These are phyloP conservation scores for Nelumbo lutea DNA, from an alignment of 164 flowering plant genomes.

Conservation along the genomic window DNA sequence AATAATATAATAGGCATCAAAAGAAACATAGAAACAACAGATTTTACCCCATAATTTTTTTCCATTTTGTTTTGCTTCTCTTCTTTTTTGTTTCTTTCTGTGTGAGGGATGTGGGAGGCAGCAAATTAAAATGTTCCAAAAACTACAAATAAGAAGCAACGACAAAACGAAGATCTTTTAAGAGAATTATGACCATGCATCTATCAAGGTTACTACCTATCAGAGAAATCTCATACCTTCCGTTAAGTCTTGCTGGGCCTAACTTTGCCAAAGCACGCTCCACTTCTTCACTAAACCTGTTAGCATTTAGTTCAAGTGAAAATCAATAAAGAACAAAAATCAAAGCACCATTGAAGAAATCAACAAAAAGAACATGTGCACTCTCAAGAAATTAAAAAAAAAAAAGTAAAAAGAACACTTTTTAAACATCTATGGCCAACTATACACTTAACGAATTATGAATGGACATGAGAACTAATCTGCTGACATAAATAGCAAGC, in stretches of 20 bases:
- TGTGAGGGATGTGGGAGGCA: background rate
- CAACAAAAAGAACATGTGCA: background rate
- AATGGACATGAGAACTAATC: no score
- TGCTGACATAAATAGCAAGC: no score
- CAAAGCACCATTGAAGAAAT: background rate
- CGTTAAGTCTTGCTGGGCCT: constrained; percentile 58
- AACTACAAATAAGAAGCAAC: background rate
- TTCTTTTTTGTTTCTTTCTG: background rate
- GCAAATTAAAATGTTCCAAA: background rate
- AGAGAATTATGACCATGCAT: background rate
- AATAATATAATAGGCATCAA: no score
- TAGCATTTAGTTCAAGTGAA: constrained; percentile 4
- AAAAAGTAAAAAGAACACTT: no score
- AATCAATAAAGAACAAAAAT: background rate
- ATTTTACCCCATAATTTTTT: no score
- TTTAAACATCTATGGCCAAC: no score
- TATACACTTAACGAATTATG: no score
- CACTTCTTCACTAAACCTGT: constrained; percentile 93
- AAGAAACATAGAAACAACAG: no score
- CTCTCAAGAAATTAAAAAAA: no score
- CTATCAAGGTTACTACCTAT: background rate
- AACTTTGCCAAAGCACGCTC: constrained; percentile 90
- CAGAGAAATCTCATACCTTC: constrained; percentile 42
- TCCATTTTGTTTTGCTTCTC: background rate
- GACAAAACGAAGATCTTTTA: background rate